Evolutionary conservation across 139 green algal genomes (phyloP), one percentile per base, ranked within the genome.

Genomic region (Auxenochlorella pyrenoidosa): DNA sequence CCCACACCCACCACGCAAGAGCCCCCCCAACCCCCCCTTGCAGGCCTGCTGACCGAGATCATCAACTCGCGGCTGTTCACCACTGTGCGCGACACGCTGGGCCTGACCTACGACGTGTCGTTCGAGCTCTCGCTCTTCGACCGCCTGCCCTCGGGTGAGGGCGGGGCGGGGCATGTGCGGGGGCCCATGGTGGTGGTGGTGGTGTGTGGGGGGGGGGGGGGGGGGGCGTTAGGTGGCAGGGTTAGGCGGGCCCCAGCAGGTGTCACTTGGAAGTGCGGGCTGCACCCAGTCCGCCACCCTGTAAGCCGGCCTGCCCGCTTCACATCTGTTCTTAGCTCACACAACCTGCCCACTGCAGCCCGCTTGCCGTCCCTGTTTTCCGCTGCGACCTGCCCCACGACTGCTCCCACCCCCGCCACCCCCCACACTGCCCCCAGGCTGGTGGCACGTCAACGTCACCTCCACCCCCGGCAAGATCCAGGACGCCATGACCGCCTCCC

Each of bases 101-200:
- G 97, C 24, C 94, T 99, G 68, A 99, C 98, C 1, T 99, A 99
- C 84, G 98, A 99, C 84, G 98, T 99, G 26, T 97, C 94, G 21
- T 99, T 99, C 83, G 96, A 99, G 93, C 87, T 98, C 34, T 88
- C 82, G 19, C 82, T 96, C 43, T 95, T 96, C 84, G 94, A 98
- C 85, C 92, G 94, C 24, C 87, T 98, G 80, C 70, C 80, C 65
- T 72, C 79, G 3, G 80, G 80, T 76, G 80, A 26, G 79, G 13
- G 71, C n/a, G n/a, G n/a, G n/a, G n/a, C n/a, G n/a, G n/a, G n/a
- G n/a, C n/a, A n/a, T n/a, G n/a, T n/a, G n/a, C n/a, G n/a, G n/a
- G n/a, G n/a, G n/a, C n/a, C n/a, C n/a, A n/a, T n/a, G n/a, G n/a
- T n/a, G n/a, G n/a, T n/a, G n/a, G n/a, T n/a, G n/a, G n/a, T 73